phyloP scores from a whole-genome alignment of 805 yeast species.

The Babjeviella inositovora region DNA sequence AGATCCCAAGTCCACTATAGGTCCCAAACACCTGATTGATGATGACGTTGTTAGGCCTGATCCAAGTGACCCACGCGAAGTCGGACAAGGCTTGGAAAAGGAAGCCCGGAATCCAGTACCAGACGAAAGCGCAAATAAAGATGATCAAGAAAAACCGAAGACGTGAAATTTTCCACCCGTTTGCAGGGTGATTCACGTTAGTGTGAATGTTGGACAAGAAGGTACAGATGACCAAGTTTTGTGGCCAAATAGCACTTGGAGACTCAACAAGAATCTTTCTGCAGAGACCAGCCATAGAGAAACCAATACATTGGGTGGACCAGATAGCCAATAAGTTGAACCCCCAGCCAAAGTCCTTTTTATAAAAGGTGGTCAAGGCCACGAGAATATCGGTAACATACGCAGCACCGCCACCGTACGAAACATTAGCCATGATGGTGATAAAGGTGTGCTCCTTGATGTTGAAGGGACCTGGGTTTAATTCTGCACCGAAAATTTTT shows the following conservation, averaged over 20 bases:
- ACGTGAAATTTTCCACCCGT: constrained; percentile 47
- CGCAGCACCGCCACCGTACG: constrained; percentile 24
- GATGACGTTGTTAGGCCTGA: constrained; percentile 38
- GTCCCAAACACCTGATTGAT: constrained; percentile 54
- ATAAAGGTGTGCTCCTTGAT: constrained; percentile 48
- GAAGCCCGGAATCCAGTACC: constrained; percentile 48
- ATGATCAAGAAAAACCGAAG: constrained; percentile 28
- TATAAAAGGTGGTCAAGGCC: constrained; percentile 32
- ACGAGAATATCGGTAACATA: constrained; percentile 41
- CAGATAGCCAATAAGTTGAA: constrained; percentile 32
- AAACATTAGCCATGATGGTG: constrained; percentile 33
- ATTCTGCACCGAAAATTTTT: constrained; percentile 10
- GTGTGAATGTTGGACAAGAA: constrained; percentile 35
- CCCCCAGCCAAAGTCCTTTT: constrained; percentile 29
- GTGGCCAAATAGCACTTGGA: constrained; percentile 59
- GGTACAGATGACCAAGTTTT: constrained; percentile 41
- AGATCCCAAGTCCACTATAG: constrained; percentile 40
- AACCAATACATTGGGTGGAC: constrained; percentile 50
- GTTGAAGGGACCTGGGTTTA: constrained; percentile 51
- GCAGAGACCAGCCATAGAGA: constrained; percentile 49
- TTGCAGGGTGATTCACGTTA: constrained; percentile 30
- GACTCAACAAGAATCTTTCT: constrained; percentile 47
- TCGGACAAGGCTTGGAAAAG: constrained; percentile 40
- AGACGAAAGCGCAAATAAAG: constrained; percentile 21
- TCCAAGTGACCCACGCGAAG: constrained; percentile 57